Base-by-base conservation (phyloP, 768 basidiomycete species). In the Mycena vulgaris region DNA sequence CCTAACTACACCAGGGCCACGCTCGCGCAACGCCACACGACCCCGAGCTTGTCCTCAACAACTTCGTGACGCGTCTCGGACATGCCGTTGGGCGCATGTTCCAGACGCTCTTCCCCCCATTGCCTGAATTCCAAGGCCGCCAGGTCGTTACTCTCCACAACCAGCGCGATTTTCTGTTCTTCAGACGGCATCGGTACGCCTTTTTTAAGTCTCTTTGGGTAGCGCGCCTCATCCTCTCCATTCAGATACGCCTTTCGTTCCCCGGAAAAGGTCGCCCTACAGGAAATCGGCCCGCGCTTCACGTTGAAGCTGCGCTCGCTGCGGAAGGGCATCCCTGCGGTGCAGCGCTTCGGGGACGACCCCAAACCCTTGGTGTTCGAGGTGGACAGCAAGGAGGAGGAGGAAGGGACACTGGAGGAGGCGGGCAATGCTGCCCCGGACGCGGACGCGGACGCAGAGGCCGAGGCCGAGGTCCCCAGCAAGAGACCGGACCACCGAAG, bases 111-210 rank as follows among this genome's bases (percentile, higher is more conserved):
- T 99, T 98, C 83, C 98, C 98, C 21, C 96, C 95, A 9, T 84
- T 97, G 71, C 96, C 96, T 0, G 95, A 98, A 78, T 98, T 98
- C 77, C 92, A 96, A 81, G 98, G 98, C 37, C 85, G 98, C 33
- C 98, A 99, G 80, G 97, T 98, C 13, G 97, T 99, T 16, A 98
- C 97, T 3, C 85, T 99, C 23, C 98, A 99, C 78, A 98, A 98
- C 77, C 96, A 98, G 79, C 90, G 98, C 53, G 98, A 99, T 83
- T 99, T 99, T 82, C 82, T 99, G 66, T 99, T 99, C 84, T 97
- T 99, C 85, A 86, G 98, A 71, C 87, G 98, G 66, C 98, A 99
- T 85, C 89, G 98, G 92, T 97, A 68, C 60, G 89, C 67, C 69
- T 69, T 72, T 69, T 9, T 61, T 69, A 33, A 30, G 42, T 37